These are phyloP conservation scores for Diaporthe vaccinii DNA, from an alignment of 2,329 filamentous ascomycete genomes.

Conservation along the genomic window DNA sequence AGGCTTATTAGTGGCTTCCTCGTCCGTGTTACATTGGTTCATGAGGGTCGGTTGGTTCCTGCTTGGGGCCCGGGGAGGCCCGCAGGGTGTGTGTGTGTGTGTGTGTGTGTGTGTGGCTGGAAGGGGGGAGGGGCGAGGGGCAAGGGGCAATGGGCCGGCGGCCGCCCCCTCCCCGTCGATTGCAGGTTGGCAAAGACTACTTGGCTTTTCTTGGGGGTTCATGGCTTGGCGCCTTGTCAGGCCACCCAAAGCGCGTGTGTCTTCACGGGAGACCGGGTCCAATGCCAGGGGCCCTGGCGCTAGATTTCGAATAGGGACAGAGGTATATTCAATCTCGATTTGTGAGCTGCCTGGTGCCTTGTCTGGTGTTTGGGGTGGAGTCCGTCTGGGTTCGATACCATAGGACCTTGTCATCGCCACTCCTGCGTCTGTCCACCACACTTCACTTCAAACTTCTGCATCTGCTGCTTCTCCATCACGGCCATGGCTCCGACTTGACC, in stretches of 20 bases:
- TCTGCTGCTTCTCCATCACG: background rate
- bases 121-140: no score
- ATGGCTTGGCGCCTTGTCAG: background rate
- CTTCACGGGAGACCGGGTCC: background rate
- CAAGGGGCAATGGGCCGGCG: background rate
- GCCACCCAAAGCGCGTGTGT: background rate
- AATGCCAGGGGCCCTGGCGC: background rate
- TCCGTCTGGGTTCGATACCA: background rate
- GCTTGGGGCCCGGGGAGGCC: background rate
- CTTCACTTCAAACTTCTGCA: background rate
- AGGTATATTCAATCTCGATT: background rate
- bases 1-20: background rate
- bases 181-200: background rate
- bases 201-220: slow-evolving; percentile 11
- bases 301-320: background rate
- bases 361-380: no score
- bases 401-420: background rate
- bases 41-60: background rate
- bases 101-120: background rate
- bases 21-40: background rate
- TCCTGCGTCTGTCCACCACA: background rate
- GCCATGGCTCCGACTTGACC: background rate
- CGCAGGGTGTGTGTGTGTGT: background rate
- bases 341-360: background rate
- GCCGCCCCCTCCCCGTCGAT: background rate